Evolutionary conservation across 2,329 filamentous ascomycete genomes (phyloP).

Genomic region (Nemania sp.): DNA sequence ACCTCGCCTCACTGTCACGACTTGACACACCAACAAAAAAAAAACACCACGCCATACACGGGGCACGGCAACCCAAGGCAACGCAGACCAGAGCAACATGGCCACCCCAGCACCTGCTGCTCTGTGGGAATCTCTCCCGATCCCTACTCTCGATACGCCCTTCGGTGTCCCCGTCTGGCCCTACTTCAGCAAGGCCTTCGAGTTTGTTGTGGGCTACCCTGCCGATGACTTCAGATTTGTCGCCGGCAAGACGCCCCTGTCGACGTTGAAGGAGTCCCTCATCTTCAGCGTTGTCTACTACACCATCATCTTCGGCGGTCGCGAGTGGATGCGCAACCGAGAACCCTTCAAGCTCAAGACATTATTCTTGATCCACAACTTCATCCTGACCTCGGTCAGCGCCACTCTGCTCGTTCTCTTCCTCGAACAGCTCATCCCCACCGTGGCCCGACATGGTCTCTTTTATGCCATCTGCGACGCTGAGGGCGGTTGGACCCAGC

Average conservation of each 20-base stretch:
- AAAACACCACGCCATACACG: not conserved
- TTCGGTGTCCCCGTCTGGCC: slow-evolving; percentile 94
- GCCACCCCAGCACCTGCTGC: slow-evolving; percentile 44
- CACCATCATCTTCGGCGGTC: slow-evolving; percentile 87
- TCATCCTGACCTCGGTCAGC: slow-evolving; percentile 87
- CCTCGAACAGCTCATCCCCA: slow-evolving; percentile 87
- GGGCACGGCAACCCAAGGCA: not conserved
- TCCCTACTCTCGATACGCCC: slow-evolving; percentile 85
- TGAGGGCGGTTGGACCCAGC: slow-evolving; percentile 90
- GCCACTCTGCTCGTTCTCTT: slow-evolving; percentile 80
- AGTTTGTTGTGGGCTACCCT: slow-evolving; percentile 76
- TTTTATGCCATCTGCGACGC: slow-evolving; percentile 86
- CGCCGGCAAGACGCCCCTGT: slow-evolving; percentile 82
- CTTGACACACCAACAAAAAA: not conserved
- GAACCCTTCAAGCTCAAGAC: slow-evolving; percentile 84
- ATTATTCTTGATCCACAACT: slow-evolving; percentile 95
- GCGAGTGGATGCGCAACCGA: slow-evolving; percentile 88
- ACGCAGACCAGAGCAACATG: slow-evolving; percentile 27
- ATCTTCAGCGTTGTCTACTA: slow-evolving; percentile 89
- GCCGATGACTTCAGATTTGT: slow-evolving; percentile 85
- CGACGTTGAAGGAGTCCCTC: slow-evolving; percentile 81
- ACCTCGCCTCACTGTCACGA: too few relatives aligned
- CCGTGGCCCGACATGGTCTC: slow-evolving; percentile 76
- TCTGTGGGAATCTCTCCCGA: slow-evolving; percentile 61
- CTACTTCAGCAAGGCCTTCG: slow-evolving; percentile 87